Base-by-base conservation (phyloP, 495 filamentous ascomycete genomes). In the Daldinia childiae region DNA sequence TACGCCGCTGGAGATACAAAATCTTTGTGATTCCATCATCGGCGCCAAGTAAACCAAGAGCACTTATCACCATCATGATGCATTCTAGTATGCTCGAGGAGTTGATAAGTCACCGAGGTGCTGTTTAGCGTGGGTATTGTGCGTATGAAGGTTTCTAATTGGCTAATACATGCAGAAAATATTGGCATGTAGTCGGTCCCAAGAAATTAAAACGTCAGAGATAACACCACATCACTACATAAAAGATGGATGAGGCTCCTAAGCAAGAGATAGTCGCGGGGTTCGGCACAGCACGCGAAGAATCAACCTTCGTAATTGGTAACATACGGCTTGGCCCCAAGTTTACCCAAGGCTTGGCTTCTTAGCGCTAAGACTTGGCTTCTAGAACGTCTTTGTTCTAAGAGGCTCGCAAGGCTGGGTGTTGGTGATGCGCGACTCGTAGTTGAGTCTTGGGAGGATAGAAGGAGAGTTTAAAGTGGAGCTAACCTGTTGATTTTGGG, bases 1-100 rank as follows among this genome's bases (percentile, higher is more conserved):
- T 52, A 64, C 61, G 50, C 62, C 27, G 58, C 27, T 6, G n/a
- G 39, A 51, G 62, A 58, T 58, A 38, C 58, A 62, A 19, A 17
- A 43, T 65, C 51, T 66, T 11, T 48, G 62, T 19, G 43, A 57
- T 71, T 63, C 48, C 30, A 64, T 58, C 62, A 52, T 71, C 52
- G 48, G 41, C 30, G 71, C 71, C 71, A 74, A 74, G 71, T 67
- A 62, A 63, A 74, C 71, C 63, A 74, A 71, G 67, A 64, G 48
- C 12, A 67, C 59, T 57, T 71, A 74, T 67, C 51, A 63, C 59
- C 39, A 52, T 21, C 63, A 71, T 67, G 32, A 61, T 67, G 71
- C 38, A 39, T 50, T 45, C 59, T 41, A n/a, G 6, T 59, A 60
- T 48, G 62, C 61, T 43, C 55, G 52, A 41, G 57, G 34, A 59